Conservation (phyloP, 192 early-diverging fungal genomes). For the Kappamyces sp. region DNA sequence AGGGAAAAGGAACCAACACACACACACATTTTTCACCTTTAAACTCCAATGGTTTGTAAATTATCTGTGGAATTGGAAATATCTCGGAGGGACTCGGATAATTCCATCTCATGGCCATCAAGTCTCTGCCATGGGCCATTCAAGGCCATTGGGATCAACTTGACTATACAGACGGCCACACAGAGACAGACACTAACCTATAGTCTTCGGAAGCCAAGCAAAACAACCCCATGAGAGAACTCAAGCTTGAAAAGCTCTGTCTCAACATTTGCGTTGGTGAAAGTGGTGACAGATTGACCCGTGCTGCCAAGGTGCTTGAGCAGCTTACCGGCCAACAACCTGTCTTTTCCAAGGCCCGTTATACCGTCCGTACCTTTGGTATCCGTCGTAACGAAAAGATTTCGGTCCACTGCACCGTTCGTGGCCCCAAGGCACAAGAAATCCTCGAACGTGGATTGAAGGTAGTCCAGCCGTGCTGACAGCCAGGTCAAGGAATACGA, state of each 20-base stretch:
- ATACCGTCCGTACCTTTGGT: slow-evolving; percentile 99
- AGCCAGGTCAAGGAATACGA: slow-evolving; percentile 94
- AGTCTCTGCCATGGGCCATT: too few relatives aligned
- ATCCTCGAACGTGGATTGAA: slow-evolving; percentile 99
- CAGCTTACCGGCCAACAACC: slow-evolving; percentile 99
- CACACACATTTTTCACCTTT: too few relatives aligned
- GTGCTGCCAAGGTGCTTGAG: slow-evolving; percentile 99
- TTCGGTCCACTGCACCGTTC: slow-evolving; percentile 96
- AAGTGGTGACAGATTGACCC: slow-evolving; percentile 98
- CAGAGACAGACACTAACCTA: background rate
- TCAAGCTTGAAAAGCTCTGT: slow-evolving; percentile 99
- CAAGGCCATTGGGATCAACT: too few relatives aligned
- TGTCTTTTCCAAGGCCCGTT: slow-evolving; percentile 99
- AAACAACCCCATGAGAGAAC: slow-evolving; percentile 92
- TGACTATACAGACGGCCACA: too few relatives aligned
- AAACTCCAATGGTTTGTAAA: too few relatives aligned
- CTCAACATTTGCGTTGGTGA: slow-evolving; percentile 99
- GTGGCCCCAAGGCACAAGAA: slow-evolving; percentile 91
- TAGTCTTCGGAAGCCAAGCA: slow-evolving; percentile 62
- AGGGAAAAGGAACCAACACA: too few relatives aligned
- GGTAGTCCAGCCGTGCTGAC: slow-evolving; percentile 7
- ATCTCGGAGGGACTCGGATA: too few relatives aligned
- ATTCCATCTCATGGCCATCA: too few relatives aligned
- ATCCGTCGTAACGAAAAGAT: slow-evolving; percentile 99
- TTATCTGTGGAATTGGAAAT: too few relatives aligned